These are phyloP conservation scores for Eucalyptus cloeziana DNA, from an alignment of 345 rosid species.

Conservation along the genomic window DNA sequence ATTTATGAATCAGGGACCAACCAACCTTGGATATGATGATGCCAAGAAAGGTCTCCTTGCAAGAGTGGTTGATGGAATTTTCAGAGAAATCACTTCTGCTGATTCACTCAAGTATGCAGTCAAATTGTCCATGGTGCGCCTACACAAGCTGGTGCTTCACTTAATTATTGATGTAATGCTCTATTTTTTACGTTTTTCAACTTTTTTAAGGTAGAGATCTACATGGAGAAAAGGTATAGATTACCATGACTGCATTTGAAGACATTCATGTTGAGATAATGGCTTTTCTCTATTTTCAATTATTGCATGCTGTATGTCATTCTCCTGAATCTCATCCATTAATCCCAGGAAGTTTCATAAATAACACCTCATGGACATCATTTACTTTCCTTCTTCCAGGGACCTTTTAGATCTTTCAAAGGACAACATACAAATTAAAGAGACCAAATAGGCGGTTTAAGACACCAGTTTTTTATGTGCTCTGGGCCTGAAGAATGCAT, in stretches of 20 bases:
- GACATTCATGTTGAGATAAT: background rate
- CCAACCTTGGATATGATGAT: slow-evolving; percentile 38
- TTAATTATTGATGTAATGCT: background rate
- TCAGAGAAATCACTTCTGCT: slow-evolving; percentile 32
- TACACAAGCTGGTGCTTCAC: background rate
- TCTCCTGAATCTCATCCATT: background rate
- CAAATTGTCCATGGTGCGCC: slow-evolving; percentile 73
- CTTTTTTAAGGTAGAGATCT: slow-evolving; percentile 59
- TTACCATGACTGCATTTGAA: background rate
- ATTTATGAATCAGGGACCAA: slow-evolving; percentile 35
- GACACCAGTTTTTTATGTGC: background rate
- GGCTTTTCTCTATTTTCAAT: background rate
- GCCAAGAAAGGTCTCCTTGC: slow-evolving; percentile 62
- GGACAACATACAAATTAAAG: slow-evolving; percentile 77
- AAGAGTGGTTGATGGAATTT: slow-evolving; percentile 62
- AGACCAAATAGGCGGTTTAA: slow-evolving; percentile 17
- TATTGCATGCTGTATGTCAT: background rate
- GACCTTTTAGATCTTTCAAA: slow-evolving; percentile 75
- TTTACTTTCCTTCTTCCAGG: slow-evolving; percentile 10
- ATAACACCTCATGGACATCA: background rate
- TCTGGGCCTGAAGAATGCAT: background rate
- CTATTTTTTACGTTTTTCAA: background rate
- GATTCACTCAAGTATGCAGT: slow-evolving; percentile 27
- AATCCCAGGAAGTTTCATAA: background rate
- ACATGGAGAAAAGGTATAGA: slow-evolving; percentile 83